These are phyloP conservation scores for Mortierella antarctica DNA, from an alignment of 192 early-diverging fungal species.

Conservation along the genomic window DNA sequence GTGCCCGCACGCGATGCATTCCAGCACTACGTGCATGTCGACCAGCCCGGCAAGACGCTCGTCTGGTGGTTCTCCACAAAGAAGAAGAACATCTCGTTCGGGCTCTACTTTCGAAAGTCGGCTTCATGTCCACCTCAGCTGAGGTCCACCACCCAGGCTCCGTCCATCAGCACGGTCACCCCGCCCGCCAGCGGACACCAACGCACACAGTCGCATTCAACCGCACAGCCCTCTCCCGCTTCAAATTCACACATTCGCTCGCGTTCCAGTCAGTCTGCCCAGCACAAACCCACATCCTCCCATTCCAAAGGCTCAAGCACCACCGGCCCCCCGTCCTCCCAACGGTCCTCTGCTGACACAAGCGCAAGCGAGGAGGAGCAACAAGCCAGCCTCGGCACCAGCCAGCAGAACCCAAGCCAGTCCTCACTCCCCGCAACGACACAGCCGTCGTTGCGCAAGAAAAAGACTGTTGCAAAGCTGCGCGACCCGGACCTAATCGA, in stretches of 20 bases:
- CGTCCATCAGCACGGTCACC: slow-evolving; percentile 25
- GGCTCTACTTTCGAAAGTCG: slow-evolving; percentile 67
- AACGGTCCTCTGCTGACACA: slow-evolving; percentile 33
- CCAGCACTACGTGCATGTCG: slow-evolving; percentile 84
- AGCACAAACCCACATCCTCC: slow-evolving; percentile 14
- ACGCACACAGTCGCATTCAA: too few relatives aligned
- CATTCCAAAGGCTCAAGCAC: slow-evolving; percentile 21
- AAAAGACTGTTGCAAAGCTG: slow-evolving; percentile 58
- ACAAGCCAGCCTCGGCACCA: not conserved
- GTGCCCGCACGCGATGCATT: slow-evolving; percentile 84
- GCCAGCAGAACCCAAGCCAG: slow-evolving; percentile 17
- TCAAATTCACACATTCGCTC: too few relatives aligned
- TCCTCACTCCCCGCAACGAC: slow-evolving; percentile 45
- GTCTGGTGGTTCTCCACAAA: slow-evolving; percentile 95
- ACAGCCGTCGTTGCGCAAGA: slow-evolving; percentile 39
- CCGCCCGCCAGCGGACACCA: not conserved
- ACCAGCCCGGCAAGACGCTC: slow-evolving; percentile 77
- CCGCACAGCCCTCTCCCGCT: too few relatives aligned
- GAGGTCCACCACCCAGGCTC: slow-evolving; percentile 30
- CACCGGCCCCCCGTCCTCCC: slow-evolving; percentile 43
- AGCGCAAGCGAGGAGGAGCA: slow-evolving; percentile 48
- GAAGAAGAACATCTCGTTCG: slow-evolving; percentile 92
- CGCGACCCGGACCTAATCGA: slow-evolving; percentile 78
- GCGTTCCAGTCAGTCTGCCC: slow-evolving; percentile 5
- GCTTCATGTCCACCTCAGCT: slow-evolving; percentile 23